Evolutionary conservation across 495 filamentous ascomycete species (phyloP), one percentile per base, ranked within the genome.

Genomic region (Penicillium ochrochloron): DNA sequence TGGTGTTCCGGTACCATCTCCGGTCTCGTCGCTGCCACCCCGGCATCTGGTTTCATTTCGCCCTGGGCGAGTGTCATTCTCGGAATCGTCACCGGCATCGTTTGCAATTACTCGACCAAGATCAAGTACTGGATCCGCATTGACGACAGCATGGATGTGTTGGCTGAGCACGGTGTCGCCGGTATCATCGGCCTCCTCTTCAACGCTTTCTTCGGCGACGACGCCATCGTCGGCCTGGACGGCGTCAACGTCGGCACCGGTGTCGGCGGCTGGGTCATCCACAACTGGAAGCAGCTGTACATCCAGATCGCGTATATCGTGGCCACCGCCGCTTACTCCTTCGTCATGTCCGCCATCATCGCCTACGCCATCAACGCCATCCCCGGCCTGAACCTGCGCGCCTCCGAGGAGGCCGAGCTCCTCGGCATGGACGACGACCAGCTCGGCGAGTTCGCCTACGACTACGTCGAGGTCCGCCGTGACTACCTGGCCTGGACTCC

Each of bases 381-480:
- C 57, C 95, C 95, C 7, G 96, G 96, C 33, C 85, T 99, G 15
- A 86, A 97, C 66, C 90, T 99, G 62, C 91, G 95, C 51, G 95
- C 95, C 12, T 92, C 88, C 35, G 92, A 96, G 70, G 92, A 99
- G 79, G 95, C 96, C n/a, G 95, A 99, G 77, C 86, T 99, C 21
- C 86, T 98, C 57, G 95, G 95, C 61, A 97, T 98, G 94, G 95
- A 99, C 69, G 96, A 98, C 75, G 95, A 99, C 80, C 95, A 99
- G 74, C 90, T 97, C 37, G 95, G 95, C 73, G 95, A 99, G 78
- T 99, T 99, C 73, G 96, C 95, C 8, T 99, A 99, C 81, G 95
- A 99, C 78, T 99, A 99, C 76, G 95, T 99, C 68, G 95, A 99
- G 83, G 95, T 99, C 64, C 89, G 95, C 61, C 88, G 95, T 63